These are phyloP conservation scores for Nakaseomyces sp. DNA, from an alignment of 1,139 yeast genomes.

Conservation along the genomic window DNA sequence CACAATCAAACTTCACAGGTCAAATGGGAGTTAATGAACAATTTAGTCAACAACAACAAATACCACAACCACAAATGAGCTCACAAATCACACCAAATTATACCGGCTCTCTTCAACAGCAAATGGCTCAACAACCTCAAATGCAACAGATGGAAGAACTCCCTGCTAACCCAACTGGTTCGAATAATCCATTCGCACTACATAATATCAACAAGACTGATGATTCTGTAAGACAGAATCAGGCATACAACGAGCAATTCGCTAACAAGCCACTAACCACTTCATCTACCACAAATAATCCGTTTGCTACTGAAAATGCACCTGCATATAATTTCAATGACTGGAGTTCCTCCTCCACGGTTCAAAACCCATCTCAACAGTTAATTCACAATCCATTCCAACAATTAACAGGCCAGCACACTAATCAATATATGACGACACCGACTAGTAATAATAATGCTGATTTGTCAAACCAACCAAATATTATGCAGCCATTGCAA, in stretches of 20 bases:
- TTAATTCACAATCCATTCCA: constrained; percentile 35
- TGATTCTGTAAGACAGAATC: constrained; percentile 7
- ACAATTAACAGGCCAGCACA: constrained; percentile 39
- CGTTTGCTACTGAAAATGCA: constrained; percentile 11
- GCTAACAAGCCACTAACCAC: constrained; percentile 14
- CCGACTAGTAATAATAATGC: constrained; percentile 4
- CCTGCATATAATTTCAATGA: neutral
- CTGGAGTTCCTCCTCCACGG: constrained; percentile 4
- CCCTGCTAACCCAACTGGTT: constrained; percentile 14
- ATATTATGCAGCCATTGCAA: constrained; percentile 5
- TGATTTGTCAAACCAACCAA: neutral
- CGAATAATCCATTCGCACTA: constrained; percentile 24
- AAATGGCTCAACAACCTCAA: constrained; percentile 1
- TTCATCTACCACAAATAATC: constrained; percentile 10
- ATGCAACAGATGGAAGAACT: neutral
- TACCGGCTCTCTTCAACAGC: constrained; percentile 11
- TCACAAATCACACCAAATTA: constrained; percentile 9
- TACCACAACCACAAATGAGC: constrained; percentile 11
- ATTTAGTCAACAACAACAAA: neutral
- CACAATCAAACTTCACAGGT: neutral
- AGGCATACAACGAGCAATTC: constrained; percentile 17
- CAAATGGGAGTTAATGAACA: neutral
- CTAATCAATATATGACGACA: constrained; percentile 47
- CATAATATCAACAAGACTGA: constrained; percentile 12
- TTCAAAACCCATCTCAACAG: constrained; percentile 10